phyloP scores from a whole-genome alignment of 352 stramenopile genomes.

The Ophiocytium majus region DNA sequence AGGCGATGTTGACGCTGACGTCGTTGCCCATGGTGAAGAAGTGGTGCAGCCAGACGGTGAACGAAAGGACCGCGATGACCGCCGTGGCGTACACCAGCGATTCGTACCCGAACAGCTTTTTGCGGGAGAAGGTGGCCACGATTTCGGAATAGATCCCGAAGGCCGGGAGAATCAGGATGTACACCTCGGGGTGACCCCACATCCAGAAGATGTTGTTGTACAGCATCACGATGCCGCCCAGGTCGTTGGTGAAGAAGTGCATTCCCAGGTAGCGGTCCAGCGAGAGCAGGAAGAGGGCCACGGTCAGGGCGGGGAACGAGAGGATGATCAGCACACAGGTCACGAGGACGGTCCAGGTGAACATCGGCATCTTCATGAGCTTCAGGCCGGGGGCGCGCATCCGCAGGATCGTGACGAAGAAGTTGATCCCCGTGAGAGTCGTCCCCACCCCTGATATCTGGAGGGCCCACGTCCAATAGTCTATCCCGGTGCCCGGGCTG shows the following conservation, averaged over 20 bases:
- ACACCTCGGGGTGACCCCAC: conserved; percentile 39
- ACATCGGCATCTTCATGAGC: neutral
- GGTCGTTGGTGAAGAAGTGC: conserved; percentile 55
- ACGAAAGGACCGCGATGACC: conserved; percentile 48
- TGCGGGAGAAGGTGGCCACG: conserved; percentile 44
- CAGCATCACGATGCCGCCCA: conserved; percentile 25
- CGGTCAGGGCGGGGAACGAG: conserved; percentile 16
- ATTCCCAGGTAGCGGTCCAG: conserved; percentile 59
- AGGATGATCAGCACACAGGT: neutral
- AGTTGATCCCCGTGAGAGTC: conserved; percentile 11
- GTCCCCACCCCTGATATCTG: neutral
- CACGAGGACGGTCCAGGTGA: neutral
- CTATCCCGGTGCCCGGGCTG: neutral
- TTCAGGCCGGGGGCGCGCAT: neutral
- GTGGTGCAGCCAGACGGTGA: conserved; percentile 57
- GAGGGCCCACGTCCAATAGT: neutral
- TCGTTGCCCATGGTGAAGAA: conserved; percentile 58
- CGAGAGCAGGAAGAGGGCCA: conserved; percentile 59
- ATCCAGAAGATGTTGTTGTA: conserved; percentile 42
- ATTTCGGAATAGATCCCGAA: conserved; percentile 52
- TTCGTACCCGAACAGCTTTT: conserved; percentile 32
- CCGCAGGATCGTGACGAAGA: conserved; percentile 4
- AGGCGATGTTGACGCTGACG: conserved; percentile 14
- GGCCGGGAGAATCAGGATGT: conserved; percentile 44
- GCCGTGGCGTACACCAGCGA: conserved; percentile 23